Evolutionary conservation across 2,329 filamentous ascomycete species (phyloP).

Genomic region (Diplodia mutila): DNA sequence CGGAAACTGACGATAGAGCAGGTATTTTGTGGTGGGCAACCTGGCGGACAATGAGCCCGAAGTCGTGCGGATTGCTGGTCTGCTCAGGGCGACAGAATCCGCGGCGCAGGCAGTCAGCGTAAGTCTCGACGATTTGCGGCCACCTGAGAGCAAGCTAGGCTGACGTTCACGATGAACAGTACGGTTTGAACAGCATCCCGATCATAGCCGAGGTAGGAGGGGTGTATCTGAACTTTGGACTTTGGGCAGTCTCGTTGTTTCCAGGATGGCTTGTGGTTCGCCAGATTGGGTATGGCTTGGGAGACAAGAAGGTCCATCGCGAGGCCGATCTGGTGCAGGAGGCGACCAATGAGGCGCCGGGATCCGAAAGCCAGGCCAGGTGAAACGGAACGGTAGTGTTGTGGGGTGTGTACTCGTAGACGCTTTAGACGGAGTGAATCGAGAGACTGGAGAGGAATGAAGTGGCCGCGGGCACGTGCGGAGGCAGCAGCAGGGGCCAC

Average conservation of each 20-base stretch:
- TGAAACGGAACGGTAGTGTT: neutral
- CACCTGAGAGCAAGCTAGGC: neutral
- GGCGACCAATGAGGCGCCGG: neutral
- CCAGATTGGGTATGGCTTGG: slow-evolving; percentile 27
- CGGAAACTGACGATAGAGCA: slow-evolving; percentile 2
- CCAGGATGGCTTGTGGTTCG: slow-evolving; percentile 70
- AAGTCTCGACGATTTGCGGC: neutral
- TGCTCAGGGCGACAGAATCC: slow-evolving; percentile 72
- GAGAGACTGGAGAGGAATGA: neutral
- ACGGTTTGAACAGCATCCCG: slow-evolving; percentile 65
- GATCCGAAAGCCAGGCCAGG: neutral
- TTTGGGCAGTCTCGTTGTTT: slow-evolving; percentile 66
- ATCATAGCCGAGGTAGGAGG: slow-evolving; percentile 68
- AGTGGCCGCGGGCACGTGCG: neutral
- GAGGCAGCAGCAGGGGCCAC: too few relatives aligned
- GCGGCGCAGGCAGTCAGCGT: slow-evolving; percentile 70
- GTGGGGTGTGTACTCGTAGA: neutral
- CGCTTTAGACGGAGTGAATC: neutral
- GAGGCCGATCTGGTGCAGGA: slow-evolving; percentile 10
- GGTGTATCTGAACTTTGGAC: slow-evolving; percentile 70
- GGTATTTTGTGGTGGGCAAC: slow-evolving; percentile 72
- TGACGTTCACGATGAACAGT: slow-evolving; percentile 38
- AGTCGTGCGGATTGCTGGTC: slow-evolving; percentile 68
- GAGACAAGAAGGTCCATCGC: slow-evolving; percentile 20
- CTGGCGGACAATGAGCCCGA: slow-evolving; percentile 65